Percentiles rank a stretch among this genome's conserved stretches.
phyloP scores from a whole-genome alignment of 148 eudicot species.

The Polygonum maritimum region DNA sequence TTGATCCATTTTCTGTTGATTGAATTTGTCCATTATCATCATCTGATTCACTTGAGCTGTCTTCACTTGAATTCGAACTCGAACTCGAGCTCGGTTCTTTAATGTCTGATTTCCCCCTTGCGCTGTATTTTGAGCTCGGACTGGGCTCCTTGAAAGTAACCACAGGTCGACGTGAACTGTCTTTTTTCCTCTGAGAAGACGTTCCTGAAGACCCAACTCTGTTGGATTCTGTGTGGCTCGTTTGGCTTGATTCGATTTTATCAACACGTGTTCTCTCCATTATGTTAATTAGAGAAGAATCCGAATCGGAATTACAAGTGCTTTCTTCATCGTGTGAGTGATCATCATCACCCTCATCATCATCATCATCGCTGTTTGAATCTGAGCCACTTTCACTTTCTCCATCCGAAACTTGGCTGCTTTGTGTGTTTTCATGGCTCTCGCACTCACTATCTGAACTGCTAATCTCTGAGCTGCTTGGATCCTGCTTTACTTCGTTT shows the following conservation, averaged over 20 bases:
- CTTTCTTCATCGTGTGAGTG: constrained; percentile 24
- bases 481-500: constrained; percentile 14
- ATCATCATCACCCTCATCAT: not conserved
- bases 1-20: not conserved
- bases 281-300: not conserved
- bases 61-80: not conserved
- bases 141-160: constrained; percentile 39
- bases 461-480: constrained; percentile 16
- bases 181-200: constrained; percentile 15
- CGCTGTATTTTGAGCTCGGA: constrained; percentile 8
- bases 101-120: not conserved
- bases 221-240: not conserved
- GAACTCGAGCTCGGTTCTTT: constrained; percentile 1
- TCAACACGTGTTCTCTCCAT: not conserved
- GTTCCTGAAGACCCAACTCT: not conserved
- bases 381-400: constrained; percentile 15
- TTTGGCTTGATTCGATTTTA: no score
- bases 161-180: constrained; percentile 20
- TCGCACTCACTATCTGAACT: constrained; percentile 14
- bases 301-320: constrained; percentile 15
- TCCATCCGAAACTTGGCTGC: constrained; percentile 14
- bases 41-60: constrained; percentile 2
- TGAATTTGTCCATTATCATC: not conserved
- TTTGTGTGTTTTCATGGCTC: constrained; percentile 6
- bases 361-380: not conserved